Conservation (phyloP, 345 rosid genomes). For the Pistacia integerrima region DNA sequence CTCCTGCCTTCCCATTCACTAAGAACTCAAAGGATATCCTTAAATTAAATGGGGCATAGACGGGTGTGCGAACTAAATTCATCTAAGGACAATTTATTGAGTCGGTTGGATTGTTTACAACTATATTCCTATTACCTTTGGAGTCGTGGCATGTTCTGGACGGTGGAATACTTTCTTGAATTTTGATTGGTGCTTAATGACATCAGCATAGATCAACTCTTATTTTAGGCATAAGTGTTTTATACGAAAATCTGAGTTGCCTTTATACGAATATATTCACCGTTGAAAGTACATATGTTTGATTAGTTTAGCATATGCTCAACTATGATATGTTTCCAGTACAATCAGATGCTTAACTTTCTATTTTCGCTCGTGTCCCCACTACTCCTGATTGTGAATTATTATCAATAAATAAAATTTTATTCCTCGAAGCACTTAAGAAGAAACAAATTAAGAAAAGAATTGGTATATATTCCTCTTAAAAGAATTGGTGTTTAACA, state of each 20-base stretch:
- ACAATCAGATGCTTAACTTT: constrained; percentile 11
- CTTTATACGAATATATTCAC: neutral
- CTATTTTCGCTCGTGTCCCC: neutral
- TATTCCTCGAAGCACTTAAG: constrained; percentile 18
- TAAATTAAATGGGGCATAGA: too few species aligned
- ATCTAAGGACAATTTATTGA: too few species aligned
- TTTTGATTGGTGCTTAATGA: too few species aligned
- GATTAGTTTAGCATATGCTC: constrained; percentile 12
- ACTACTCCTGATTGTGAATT: neutral
- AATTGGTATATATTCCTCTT: constrained; percentile 12
- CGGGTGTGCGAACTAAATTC: too few species aligned
- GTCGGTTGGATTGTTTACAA: too few species aligned
- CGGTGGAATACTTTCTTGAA: too few species aligned
- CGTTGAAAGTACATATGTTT: neutral
- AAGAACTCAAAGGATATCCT: too few species aligned
- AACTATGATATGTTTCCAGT: neutral
- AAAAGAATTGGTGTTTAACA: neutral
- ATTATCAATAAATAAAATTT: neutral
- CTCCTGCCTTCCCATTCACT: too few species aligned
- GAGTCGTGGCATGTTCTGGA: too few species aligned
- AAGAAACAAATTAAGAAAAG: neutral
- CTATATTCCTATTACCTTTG: too few species aligned
- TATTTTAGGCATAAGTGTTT: too few species aligned
- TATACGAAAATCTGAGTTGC: neutral
- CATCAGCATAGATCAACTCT: too few species aligned